These are phyloP conservation scores for Ampelomyces quisqualis DNA, from an alignment of 2,329 filamentous ascomycete species.

Conservation along the genomic window DNA sequence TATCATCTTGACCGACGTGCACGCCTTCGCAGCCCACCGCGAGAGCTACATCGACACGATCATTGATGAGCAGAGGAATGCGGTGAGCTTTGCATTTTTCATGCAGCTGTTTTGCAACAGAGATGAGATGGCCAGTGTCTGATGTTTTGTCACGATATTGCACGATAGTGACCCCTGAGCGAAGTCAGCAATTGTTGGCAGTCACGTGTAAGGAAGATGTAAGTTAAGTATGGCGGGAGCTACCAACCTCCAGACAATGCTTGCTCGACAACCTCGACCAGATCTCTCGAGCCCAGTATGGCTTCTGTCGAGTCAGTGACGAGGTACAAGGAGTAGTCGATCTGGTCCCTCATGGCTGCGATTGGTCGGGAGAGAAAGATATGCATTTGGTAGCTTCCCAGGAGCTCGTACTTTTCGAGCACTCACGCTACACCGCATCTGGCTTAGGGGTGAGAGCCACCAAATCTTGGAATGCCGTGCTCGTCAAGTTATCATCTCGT, in stretches of 20 bases:
- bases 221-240: neutral
- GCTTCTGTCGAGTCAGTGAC: slow-evolving; percentile 90
- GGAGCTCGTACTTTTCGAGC: no score
- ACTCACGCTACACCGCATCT: no score
- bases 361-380: slow-evolving; percentile 20
- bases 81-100: slow-evolving; percentile 64
- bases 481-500: no score
- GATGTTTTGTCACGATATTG: slow-evolving; percentile 89
- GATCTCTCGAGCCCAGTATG: slow-evolving; percentile 71
- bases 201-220: neutral
- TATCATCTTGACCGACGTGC: slow-evolving; percentile 93
- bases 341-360: slow-evolving; percentile 44
- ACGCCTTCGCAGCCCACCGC: slow-evolving; percentile 87
- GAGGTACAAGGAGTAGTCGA: slow-evolving; percentile 82
- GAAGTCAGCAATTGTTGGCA: neutral
- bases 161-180: slow-evolving; percentile 69
- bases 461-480: no score
- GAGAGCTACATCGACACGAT: slow-evolving; percentile 84
- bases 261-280: slow-evolving; percentile 71
- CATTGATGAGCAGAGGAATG: slow-evolving; percentile 88
- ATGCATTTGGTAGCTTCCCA: neutral
- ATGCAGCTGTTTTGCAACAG: slow-evolving; percentile 71
- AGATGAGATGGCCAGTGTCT: slow-evolving; percentile 70
- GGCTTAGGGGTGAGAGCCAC: no score
- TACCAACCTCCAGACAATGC: slow-evolving; percentile 69